Base-by-base conservation (phyloP, 805 yeast species). In the Metschnikowia peoriensis region DNA sequence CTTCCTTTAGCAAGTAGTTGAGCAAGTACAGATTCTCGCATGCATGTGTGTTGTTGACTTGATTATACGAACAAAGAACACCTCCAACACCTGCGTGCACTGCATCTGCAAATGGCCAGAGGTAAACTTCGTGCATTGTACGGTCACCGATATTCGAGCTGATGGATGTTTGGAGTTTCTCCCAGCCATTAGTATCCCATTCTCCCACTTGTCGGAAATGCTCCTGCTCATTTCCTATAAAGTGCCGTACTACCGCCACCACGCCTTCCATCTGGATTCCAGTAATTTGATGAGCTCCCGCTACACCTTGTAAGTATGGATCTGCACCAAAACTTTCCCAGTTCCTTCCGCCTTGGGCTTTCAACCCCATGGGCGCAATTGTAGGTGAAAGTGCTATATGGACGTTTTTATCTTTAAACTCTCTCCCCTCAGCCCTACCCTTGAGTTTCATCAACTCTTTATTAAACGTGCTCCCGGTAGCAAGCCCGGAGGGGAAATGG, bases 81-180 rank as follows among this genome's bases (percentile, higher is more conserved):
- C 83, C 73, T 3, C 84, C 86, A 28, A 70, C 84, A 34, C 86
- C 86, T 7, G 86, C 83, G 50, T 75, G 74, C 27, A 84, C 72
- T 37, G 80, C 80, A 58, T 83, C 85, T 6, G 85, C 86, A 69
- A 81, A 84, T 10, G 88, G 88, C 88, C 88, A 83, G 44, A 82
- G 63, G 62, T 78, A 83, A 1, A 82, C 62, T 59, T 84, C 88
- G 61, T 81, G 87, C 78, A 84, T 75, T 1, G 83, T 78, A 29
- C 83, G 69, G 61, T 82, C 87, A 51, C 82, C 86, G 43, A 82
- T 79, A 53, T 81, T 79, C 9, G 84, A 70, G 54, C 82, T 76
- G 27, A 81, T 69, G 5, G 84, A 71, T 7, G 67, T 66, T 16
- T 70, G 62, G 34, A 80, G 66, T 11, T 59, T 51, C 48, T 72